Conservation (phyloP, 352 stramenopile species). For the Phytophthora gonapodyides region DNA sequence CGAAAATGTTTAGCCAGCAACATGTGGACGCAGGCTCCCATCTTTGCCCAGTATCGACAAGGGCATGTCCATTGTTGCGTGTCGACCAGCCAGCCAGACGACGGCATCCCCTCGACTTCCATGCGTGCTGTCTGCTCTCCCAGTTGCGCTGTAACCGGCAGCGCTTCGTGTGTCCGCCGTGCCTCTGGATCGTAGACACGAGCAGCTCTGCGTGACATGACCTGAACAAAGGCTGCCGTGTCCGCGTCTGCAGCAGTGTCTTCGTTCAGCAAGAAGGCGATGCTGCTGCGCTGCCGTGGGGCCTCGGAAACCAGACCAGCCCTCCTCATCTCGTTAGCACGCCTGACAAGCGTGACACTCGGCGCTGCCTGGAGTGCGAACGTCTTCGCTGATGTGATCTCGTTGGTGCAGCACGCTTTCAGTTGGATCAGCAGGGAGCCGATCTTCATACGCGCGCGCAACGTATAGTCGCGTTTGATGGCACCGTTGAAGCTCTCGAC, state of each 20-base stretch:
- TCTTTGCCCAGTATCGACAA: conserved; percentile 8
- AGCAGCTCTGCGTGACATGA: no score
- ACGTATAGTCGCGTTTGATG: conserved; percentile 34
- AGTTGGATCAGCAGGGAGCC: conserved; percentile 6
- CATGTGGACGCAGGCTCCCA: conserved; percentile 2
- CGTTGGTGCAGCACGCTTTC: not conserved
- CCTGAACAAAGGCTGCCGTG: no score
- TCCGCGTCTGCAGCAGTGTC: no score
- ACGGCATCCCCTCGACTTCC: conserved; percentile 7
- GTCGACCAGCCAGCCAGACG: conserved; percentile 4
- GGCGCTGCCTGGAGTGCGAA: not conserved
- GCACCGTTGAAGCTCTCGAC: conserved; percentile 32
- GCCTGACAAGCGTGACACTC: not conserved
- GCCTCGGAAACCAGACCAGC: conserved; percentile 1
- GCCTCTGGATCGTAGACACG: conserved; percentile 5
- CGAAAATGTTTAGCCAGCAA: conserved; percentile 5
- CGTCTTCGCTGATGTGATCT: not conserved
- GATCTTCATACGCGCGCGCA: conserved; percentile 8
- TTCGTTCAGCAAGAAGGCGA: conserved; percentile 10
- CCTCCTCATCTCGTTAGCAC: conserved; percentile 8
- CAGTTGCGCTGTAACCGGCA: conserved; percentile 10
- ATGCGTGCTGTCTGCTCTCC: conserved; percentile 5
- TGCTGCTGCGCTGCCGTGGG: not conserved
- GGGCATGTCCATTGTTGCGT: not conserved
- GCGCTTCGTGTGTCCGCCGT: not conserved